Percentiles rank a stretch among this genome's conserved stretches.
Evolutionary conservation across 2,329 filamentous ascomycete species (phyloP).

Genomic region (Ophiocordyceps camponoti-rufipedis): DNA sequence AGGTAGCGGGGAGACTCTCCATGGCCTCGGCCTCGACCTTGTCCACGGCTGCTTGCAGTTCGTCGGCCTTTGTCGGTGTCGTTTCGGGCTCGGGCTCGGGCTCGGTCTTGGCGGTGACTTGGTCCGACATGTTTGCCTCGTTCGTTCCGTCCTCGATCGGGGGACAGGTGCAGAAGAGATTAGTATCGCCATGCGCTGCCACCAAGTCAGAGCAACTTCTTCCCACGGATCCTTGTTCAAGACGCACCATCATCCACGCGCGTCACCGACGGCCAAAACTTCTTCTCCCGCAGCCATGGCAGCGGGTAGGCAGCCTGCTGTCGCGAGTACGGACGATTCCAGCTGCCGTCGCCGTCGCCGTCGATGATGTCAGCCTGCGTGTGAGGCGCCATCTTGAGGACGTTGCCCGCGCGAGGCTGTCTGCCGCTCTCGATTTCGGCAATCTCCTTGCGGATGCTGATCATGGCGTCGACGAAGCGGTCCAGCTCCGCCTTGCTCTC

Average conservation of each 20-base stretch:
- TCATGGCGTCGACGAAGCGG: constrained; percentile 78
- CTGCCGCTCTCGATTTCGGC: constrained; percentile 63
- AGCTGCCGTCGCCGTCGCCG: constrained; percentile 35
- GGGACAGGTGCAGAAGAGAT: constrained; percentile 88
- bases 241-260: constrained; percentile 71
- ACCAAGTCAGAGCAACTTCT: not conserved
- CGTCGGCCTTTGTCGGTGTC: too few species aligned
- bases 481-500: constrained; percentile 87
- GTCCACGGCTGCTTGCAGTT: too few species aligned
- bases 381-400: constrained; percentile 81
- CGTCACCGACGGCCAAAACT: constrained; percentile 87
- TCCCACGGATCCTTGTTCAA: too few species aligned
- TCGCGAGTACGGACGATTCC: constrained; percentile 66
- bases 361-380: constrained; percentile 62
- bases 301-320: constrained; percentile 79
- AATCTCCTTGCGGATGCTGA: constrained; percentile 76
- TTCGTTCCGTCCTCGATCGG: constrained; percentile 49
- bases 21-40: too few species aligned
- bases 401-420: constrained; percentile 57
- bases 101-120: too few species aligned
- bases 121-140: too few species aligned
- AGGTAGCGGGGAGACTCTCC: too few species aligned
- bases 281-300: constrained; percentile 74
- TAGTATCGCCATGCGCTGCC: constrained; percentile 70
- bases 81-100: too few species aligned